phyloP scores from a whole-genome alignment of 2,329 filamentous ascomycete species.

The Pezicula neosporulosa region DNA sequence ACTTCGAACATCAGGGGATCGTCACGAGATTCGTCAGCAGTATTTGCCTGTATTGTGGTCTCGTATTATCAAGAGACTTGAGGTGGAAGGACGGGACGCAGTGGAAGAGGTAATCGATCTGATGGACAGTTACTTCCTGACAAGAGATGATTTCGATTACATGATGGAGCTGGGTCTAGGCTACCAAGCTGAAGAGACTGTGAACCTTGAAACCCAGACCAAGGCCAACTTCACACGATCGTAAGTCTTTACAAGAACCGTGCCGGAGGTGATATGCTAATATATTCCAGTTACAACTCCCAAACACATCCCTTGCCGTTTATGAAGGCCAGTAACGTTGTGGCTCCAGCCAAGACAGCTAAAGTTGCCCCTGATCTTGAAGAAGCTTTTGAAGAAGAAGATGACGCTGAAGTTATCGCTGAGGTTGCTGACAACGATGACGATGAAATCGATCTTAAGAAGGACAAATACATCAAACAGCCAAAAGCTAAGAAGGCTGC shows the following conservation, averaged over 20 bases:
- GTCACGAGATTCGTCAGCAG: slow-evolving; percentile 90
- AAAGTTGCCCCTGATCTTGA: slow-evolving; percentile 89
- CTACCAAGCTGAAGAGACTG: slow-evolving; percentile 68
- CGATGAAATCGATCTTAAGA: slow-evolving; percentile 79
- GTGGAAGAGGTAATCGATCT: slow-evolving; percentile 83
- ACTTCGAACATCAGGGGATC: slow-evolving; percentile 81
- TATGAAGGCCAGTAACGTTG: slow-evolving; percentile 83
- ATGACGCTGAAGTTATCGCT: slow-evolving; percentile 63
- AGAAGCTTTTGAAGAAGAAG: slow-evolving; percentile 91
- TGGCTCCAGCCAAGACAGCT: slow-evolving; percentile 66
- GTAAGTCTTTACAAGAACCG: slow-evolving; percentile 49
- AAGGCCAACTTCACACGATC: slow-evolving; percentile 87
- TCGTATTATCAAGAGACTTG: slow-evolving; percentile 69
- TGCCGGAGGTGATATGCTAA: background rate
- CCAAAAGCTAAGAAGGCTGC: slow-evolving; percentile 69
- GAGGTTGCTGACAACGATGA: slow-evolving; percentile 54
- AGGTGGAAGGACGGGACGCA: slow-evolving; percentile 75
- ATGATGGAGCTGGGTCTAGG: slow-evolving; percentile 91
- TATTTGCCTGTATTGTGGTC: slow-evolving; percentile 89
- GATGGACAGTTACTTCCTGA: slow-evolving; percentile 97
- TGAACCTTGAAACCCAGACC: slow-evolving; percentile 79
- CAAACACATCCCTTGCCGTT: slow-evolving; percentile 89
- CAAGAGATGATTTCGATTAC: slow-evolving; percentile 89
- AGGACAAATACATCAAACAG: slow-evolving; percentile 94
- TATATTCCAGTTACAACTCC: slow-evolving; percentile 67